These are phyloP conservation scores for Jacaranda mimosifolia DNA, from an alignment of 257 asterid species.

Conservation along the genomic window DNA sequence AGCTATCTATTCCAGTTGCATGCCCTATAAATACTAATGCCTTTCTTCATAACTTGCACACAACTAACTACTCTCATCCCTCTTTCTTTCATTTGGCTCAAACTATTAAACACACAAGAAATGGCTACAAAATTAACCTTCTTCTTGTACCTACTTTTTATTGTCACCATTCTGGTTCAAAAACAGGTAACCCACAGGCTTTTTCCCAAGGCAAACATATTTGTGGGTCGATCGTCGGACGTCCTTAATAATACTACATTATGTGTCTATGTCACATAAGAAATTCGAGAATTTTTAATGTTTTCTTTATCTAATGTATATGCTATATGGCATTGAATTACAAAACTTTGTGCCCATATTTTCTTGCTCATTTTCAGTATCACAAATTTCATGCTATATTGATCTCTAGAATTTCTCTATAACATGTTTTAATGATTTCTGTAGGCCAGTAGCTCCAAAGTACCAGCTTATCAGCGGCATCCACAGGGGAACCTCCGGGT, in stretches of 20 bases:
- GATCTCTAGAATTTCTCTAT: not conserved
- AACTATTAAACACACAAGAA: slow-evolving; percentile 22
- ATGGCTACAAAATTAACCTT: slow-evolving; percentile 48
- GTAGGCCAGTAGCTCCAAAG: slow-evolving; percentile 46
- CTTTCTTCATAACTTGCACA: slow-evolving; percentile 39
- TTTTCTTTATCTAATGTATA: too few relatives aligned
- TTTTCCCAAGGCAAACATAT: not conserved
- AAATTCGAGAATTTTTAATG: not conserved
- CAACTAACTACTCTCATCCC: slow-evolving; percentile 26
- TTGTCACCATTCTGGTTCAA: slow-evolving; percentile 45
- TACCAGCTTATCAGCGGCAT: slow-evolving; percentile 38
- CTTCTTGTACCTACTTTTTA: slow-evolving; percentile 44
- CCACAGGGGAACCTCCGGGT: slow-evolving; percentile 42
- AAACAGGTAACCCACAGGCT: slow-evolving; percentile 48
- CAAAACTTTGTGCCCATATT: too few relatives aligned
- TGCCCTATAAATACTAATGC: slow-evolving; percentile 51
- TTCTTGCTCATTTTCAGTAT: not conserved
- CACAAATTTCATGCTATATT: too few relatives aligned
- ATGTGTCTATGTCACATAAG: too few relatives aligned
- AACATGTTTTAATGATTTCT: slow-evolving; percentile 1
- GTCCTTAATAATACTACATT: not conserved
- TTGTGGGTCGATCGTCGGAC: not conserved
- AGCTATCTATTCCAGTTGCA: slow-evolving; percentile 12
- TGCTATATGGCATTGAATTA: too few relatives aligned
- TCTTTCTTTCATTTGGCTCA: slow-evolving; percentile 19